Evolutionary conservation across 2,329 filamentous ascomycete species (phyloP).

Genomic region (Apiospora marii): DNA sequence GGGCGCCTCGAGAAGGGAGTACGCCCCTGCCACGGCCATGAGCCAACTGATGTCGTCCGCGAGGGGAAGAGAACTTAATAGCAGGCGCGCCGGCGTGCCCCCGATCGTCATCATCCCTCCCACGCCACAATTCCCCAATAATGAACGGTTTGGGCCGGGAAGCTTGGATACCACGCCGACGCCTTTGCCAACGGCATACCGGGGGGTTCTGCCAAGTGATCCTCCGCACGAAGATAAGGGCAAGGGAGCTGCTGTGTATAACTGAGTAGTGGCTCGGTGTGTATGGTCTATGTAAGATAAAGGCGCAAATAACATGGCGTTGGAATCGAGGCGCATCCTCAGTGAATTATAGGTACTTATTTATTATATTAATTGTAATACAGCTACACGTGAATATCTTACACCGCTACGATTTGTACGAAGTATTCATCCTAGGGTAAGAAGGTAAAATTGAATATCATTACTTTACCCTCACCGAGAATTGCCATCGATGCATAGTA

Average conservation of each 20-base stretch:
- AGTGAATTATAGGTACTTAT: neutral
- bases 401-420: no score
- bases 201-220: neutral
- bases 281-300: neutral
- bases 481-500: neutral
- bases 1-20: neutral
- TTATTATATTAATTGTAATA: neutral
- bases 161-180: constrained; percentile 1
- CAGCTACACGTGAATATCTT: neutral
- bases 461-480: no score
- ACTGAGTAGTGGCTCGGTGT: neutral
- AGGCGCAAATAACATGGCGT: neutral
- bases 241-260: neutral
- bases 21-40: neutral
- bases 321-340: neutral
- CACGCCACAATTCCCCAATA: neutral
- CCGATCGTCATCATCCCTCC: neutral
- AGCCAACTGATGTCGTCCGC: neutral
- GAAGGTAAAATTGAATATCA: no score
- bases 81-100: constrained; percentile 7
- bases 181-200: neutral
- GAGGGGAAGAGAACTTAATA: neutral
- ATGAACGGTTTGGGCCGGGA: neutral
- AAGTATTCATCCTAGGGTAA: no score
- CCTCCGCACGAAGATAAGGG: neutral